Conservation (phyloP, 1,284 basidiomycete genomes). For the Austroboletus sp. region DNA sequence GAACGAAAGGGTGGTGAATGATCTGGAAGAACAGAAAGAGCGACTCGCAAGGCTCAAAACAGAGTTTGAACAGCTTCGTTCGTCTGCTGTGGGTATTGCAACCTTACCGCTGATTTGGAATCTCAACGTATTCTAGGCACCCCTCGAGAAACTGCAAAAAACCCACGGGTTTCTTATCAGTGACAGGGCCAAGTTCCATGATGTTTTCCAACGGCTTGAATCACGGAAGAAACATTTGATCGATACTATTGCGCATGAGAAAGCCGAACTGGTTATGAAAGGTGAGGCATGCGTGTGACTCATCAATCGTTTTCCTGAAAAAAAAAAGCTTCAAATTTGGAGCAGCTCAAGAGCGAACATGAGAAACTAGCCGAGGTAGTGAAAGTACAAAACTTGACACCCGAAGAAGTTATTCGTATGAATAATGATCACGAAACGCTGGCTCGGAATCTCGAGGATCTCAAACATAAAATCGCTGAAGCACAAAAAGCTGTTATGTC, state of each 20-base stretch:
- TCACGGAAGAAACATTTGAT: slow-evolving; percentile 55
- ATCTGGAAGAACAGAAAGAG: slow-evolving; percentile 52
- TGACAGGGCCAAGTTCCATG: slow-evolving; percentile 66
- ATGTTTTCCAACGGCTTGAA: slow-evolving; percentile 59
- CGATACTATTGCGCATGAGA: slow-evolving; percentile 56
- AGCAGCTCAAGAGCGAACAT: slow-evolving; percentile 57
- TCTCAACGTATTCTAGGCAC: slow-evolving; percentile 44
- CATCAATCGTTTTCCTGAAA: slow-evolving; percentile 5
- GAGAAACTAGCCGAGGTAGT: slow-evolving; percentile 60
- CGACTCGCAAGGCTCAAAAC: slow-evolving; percentile 40
- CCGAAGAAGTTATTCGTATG: slow-evolving; percentile 82
- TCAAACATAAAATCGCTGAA: slow-evolving; percentile 67
- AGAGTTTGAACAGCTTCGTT: slow-evolving; percentile 55
- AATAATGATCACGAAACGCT: slow-evolving; percentile 76
- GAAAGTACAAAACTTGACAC: slow-evolving; percentile 74
- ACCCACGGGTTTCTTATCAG: slow-evolving; percentile 51
- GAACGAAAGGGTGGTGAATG: slow-evolving; percentile 54
- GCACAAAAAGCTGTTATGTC: slow-evolving; percentile 63
- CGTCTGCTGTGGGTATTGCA: slow-evolving; percentile 44
- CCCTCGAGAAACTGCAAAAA: slow-evolving; percentile 53
- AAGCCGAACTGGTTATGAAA: slow-evolving; percentile 52
- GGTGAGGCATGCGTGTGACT: slow-evolving; percentile 32
- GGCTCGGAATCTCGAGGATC: slow-evolving; percentile 62
- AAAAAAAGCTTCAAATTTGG: slow-evolving; percentile 50
- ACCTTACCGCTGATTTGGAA: not conserved